A percentile compares a stretch with the other conserved stretches of the same genome.
These are phyloP conservation scores for Diaporthe destruens DNA, from an alignment of 2,329 filamentous ascomycete species.

Conservation along the genomic window DNA sequence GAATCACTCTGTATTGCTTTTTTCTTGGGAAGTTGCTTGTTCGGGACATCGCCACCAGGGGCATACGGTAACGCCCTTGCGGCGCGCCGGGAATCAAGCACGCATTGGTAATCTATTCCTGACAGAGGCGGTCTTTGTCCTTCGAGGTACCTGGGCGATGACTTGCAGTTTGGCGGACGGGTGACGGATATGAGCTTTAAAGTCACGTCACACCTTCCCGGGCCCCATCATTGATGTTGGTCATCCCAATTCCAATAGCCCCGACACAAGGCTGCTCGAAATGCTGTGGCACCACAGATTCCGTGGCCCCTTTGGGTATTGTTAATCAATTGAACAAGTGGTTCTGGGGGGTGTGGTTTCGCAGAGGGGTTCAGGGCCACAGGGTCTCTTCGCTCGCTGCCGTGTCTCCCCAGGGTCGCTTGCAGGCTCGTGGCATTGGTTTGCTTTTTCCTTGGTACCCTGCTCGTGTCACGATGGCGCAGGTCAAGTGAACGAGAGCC, in stretches of 20 bases:
- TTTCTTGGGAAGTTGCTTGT: neutral
- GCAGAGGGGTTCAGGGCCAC: conserved; percentile 1
- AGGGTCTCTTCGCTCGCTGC: conserved; percentile 24
- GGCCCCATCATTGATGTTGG: conserved; percentile 1
- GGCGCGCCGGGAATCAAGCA: neutral
- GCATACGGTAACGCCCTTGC: neutral
- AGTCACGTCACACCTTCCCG: neutral
- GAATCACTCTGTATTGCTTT: neutral
- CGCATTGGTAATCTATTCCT: conserved; percentile 11
- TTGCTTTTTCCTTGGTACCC: conserved; percentile 34
- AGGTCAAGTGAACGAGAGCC: conserved; percentile 39
- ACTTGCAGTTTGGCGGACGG: neutral
- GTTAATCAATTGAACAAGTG: conserved; percentile 2
- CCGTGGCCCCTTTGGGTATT: neutral
- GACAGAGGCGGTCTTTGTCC: conserved; percentile 11
- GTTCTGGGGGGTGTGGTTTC: neutral
- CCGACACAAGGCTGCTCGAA: conserved; percentile 25
- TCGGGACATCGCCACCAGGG: neutral
- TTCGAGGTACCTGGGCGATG: neutral
- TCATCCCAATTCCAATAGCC: conserved; percentile 28
- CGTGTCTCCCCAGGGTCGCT: conserved; percentile 40
- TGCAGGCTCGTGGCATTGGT: conserved; percentile 41
- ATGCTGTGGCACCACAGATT: conserved; percentile 4
- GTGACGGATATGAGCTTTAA: neutral
- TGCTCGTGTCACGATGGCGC: conserved; percentile 40